Evolutionary conservation across 306 rosid species (phyloP).

Genomic region (Prunus mira): DNA sequence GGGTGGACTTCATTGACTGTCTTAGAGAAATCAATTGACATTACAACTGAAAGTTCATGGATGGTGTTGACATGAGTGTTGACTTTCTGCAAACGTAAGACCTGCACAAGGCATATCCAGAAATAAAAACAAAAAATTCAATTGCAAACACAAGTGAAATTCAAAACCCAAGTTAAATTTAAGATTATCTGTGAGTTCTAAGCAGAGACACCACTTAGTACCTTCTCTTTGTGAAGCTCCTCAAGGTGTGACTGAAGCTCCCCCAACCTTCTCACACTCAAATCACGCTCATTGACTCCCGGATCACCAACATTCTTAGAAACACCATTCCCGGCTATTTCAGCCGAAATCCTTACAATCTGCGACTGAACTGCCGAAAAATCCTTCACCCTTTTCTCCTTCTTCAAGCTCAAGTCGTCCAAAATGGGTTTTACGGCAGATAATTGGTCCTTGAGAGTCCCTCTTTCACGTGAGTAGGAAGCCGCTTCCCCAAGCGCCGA

Average conservation of each 20-base stretch:
- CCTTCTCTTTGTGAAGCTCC: slow-evolving; percentile 88
- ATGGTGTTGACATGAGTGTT: slow-evolving; percentile 46
- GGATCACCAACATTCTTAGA: slow-evolving; percentile 35
- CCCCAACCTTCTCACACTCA: slow-evolving; percentile 59
- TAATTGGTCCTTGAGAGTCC: slow-evolving; percentile 70
- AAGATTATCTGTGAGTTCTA: not conserved
- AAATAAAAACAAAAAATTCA: not conserved
- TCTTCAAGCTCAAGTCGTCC: slow-evolving; percentile 73
- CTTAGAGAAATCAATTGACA: slow-evolving; percentile 65
- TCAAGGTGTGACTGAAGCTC: slow-evolving; percentile 72
- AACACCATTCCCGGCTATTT: slow-evolving; percentile 61
- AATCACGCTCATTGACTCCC: slow-evolving; percentile 38
- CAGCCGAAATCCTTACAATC: slow-evolving; percentile 54
- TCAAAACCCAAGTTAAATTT: slow-evolving; percentile 3
- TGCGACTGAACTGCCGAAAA: slow-evolving; percentile 61
- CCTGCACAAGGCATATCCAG: slow-evolving; percentile 36
- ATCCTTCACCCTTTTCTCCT: slow-evolving; percentile 52
- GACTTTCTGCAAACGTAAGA: slow-evolving; percentile 68
- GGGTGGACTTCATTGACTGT: slow-evolving; percentile 64
- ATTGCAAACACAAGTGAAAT: slow-evolving; percentile 7
- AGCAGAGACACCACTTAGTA: slow-evolving; percentile 6
- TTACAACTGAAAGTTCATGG: slow-evolving; percentile 58
- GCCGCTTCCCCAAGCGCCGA: slow-evolving; percentile 62
- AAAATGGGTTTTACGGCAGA: slow-evolving; percentile 52
- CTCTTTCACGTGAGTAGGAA: slow-evolving; percentile 53